phyloP scores from a whole-genome alignment of 2,329 filamentous ascomycete genomes.

The Aspergillus ochraceoroseus region DNA sequence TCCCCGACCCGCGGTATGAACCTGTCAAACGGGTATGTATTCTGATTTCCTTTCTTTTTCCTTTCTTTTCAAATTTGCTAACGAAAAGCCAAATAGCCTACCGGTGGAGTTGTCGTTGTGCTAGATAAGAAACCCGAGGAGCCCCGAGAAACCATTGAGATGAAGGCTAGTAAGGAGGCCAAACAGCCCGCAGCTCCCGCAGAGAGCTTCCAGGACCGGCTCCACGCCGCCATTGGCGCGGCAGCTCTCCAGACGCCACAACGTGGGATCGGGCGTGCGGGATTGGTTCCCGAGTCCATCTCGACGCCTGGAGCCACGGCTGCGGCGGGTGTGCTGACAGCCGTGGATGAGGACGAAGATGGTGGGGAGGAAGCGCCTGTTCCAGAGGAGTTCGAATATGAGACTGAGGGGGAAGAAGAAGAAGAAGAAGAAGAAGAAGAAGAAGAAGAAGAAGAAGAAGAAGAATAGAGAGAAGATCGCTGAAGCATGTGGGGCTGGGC shows the following conservation, averaged over 20 bases:
- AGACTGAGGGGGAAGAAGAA: constrained; percentile 40
- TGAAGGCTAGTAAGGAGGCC: constrained; percentile 76
- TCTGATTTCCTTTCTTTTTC: constrained; percentile 3
- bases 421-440: constrained; percentile 63
- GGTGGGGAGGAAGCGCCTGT: constrained; percentile 47
- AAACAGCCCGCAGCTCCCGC: constrained; percentile 40
- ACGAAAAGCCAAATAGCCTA: constrained; percentile 56
- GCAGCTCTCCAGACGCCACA: constrained; percentile 34
- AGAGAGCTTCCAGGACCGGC: constrained; percentile 43
- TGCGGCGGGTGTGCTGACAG: constrained; percentile 74
- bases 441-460: constrained; percentile 44
- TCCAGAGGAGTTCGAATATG: constrained; percentile 46
- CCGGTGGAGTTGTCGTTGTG: constrained; percentile 87
- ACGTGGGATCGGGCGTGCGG: constrained; percentile 25
- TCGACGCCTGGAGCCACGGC: constrained; percentile 56
- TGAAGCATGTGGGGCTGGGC: constrained; percentile 18
- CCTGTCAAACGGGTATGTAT: constrained; percentile 78
- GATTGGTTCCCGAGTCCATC: constrained; percentile 19
- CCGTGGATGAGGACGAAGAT: constrained; percentile 68
- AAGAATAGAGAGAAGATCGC: constrained; percentile 19
- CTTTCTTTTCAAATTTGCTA: neutral
- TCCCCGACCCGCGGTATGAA: constrained; percentile 83
- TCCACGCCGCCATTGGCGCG: constrained; percentile 39
- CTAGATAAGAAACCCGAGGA: constrained; percentile 76
- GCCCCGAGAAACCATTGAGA: constrained; percentile 74